phyloP scores from a whole-genome alignment of 2,329 filamentous ascomycete genomes.

The Aspergillus chevalieri region DNA sequence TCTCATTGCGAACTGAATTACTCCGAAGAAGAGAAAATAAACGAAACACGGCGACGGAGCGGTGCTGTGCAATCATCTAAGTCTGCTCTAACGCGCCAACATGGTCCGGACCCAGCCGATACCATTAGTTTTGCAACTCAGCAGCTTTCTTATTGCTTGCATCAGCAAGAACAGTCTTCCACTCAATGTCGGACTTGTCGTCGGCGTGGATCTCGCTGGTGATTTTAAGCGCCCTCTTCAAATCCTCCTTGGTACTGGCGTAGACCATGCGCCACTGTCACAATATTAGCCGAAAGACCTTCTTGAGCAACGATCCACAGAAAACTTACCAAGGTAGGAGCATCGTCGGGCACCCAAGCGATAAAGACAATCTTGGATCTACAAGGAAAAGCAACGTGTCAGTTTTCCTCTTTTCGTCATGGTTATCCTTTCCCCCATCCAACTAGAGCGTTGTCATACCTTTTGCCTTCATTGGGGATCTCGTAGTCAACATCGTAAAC shows the following conservation, averaged over 20 bases:
- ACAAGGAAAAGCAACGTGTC: conserved; percentile 7
- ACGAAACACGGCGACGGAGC: conserved; percentile 4
- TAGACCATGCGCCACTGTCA: conserved; percentile 45
- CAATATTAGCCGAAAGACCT: conserved; percentile 7
- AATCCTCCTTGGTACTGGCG: conserved; percentile 43
- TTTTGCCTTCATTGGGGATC: conserved; percentile 43
- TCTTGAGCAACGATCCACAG: not conserved
- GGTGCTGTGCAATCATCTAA: conserved; percentile 14
- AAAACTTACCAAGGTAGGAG: conserved; percentile 35
- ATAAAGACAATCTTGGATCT: conserved; percentile 50
- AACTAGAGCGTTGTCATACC: conserved; percentile 26
- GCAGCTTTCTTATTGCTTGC: conserved; percentile 37
- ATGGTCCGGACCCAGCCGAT: conserved; percentile 32
- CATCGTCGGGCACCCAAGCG: conserved; percentile 40
- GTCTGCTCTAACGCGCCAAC: conserved; percentile 18
- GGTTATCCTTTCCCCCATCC: not conserved
- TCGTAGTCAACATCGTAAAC: conserved; percentile 48
- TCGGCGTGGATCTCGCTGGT: conserved; percentile 37
- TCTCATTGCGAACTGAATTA: conserved; percentile 17
- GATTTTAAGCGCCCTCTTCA: conserved; percentile 46
- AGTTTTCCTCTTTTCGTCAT: conserved; percentile 4
- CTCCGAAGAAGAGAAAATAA: conserved; percentile 6
- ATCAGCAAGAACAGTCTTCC: conserved; percentile 34
- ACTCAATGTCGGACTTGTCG: conserved; percentile 38
- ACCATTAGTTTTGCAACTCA: conserved; percentile 25